Evolutionary conservation across 208 protist genomes (phyloP).

Genomic region (Wallacemonas sp.): DNA sequence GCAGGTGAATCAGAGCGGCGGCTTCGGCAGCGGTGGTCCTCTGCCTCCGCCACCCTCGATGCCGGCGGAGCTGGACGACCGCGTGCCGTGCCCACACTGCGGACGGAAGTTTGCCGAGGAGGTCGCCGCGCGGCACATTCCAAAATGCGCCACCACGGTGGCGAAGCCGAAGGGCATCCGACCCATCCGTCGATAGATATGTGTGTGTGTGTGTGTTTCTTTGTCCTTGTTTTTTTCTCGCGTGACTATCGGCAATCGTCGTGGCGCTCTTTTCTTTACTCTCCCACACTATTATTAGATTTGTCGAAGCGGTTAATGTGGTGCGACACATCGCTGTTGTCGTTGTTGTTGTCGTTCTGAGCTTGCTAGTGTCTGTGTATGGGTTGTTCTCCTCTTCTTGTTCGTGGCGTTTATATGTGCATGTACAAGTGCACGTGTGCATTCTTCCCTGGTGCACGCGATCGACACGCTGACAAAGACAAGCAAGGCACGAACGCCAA

Average conservation of each 20-base stretch:
- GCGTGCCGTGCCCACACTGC: slow-evolving; percentile 88
- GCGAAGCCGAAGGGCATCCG: slow-evolving; percentile 86
- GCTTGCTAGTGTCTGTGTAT: not conserved
- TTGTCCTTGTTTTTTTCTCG: slow-evolving; percentile 16
- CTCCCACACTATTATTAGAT: not conserved
- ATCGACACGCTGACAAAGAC: too few relatives aligned
- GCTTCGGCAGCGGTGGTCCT: slow-evolving; percentile 10
- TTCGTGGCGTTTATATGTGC: not conserved
- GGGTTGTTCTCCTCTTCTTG: not conserved
- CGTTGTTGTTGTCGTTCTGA: too few relatives aligned
- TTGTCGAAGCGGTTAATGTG: too few relatives aligned
- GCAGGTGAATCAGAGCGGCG: slow-evolving; percentile 27
- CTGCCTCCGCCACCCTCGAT: slow-evolving; percentile 31
- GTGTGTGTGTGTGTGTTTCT: not conserved
- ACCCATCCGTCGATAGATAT: slow-evolving; percentile 43
- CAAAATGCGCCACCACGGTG: slow-evolving; percentile 84
- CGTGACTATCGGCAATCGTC: too few relatives aligned
- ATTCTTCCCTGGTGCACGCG: too few relatives aligned
- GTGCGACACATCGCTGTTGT: too few relatives aligned
- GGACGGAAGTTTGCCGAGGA: slow-evolving; percentile 84
- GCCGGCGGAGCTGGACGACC: slow-evolving; percentile 62
- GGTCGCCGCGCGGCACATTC: slow-evolving; percentile 85
- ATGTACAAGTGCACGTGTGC: too few relatives aligned
- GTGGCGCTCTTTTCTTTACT: slow-evolving; percentile 8
- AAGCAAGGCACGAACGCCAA: too few relatives aligned